Conservation (phyloP, 768 basidiomycete genomes). For the Tubosaeta sp. region DNA sequence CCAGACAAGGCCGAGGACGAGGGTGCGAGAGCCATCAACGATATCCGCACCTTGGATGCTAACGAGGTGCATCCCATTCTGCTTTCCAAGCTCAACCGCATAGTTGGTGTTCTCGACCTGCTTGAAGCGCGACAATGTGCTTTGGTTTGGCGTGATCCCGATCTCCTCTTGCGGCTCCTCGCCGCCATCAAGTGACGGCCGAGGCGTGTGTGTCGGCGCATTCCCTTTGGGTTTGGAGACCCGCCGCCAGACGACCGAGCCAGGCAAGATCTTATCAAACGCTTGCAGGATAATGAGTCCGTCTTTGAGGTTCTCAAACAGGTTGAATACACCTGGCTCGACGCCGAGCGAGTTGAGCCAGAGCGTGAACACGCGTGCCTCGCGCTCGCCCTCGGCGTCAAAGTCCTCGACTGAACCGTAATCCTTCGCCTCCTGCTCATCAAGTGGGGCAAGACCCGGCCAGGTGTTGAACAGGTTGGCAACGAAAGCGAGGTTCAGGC, state of each 20-base stretch:
- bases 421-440: slow-evolving; percentile 90
- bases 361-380: slow-evolving; percentile 95
- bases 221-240: slow-evolving; percentile 86
- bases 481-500: slow-evolving; percentile 96
- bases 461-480: slow-evolving; percentile 98
- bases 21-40: slow-evolving; percentile 86
- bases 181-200: slow-evolving; percentile 22
- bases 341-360: slow-evolving; percentile 98
- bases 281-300: slow-evolving; percentile 90
- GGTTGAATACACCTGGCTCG: slow-evolving; percentile 92
- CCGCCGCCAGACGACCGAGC: slow-evolving; percentile 89
- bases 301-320: slow-evolving; percentile 95
- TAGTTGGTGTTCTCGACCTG: slow-evolving; percentile 99
- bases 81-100: slow-evolving; percentile 84
- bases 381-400: slow-evolving; percentile 97
- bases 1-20: slow-evolving; percentile 96
- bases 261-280: slow-evolving; percentile 93
- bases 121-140: slow-evolving; percentile 90
- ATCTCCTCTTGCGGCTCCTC: slow-evolving; percentile 74
- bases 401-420: slow-evolving; percentile 93
- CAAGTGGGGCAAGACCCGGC: slow-evolving; percentile 91
- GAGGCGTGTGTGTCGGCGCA: slow-evolving; percentile 33
- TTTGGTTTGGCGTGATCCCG: slow-evolving; percentile 79
- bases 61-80: slow-evolving; percentile 92
- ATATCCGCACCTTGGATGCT: slow-evolving; percentile 98